A percentile compares a stretch with the other conserved stretches of the same genome.
phyloP scores from a whole-genome alignment of 169 alveolate species.

The Miamiensis avidus region DNA sequence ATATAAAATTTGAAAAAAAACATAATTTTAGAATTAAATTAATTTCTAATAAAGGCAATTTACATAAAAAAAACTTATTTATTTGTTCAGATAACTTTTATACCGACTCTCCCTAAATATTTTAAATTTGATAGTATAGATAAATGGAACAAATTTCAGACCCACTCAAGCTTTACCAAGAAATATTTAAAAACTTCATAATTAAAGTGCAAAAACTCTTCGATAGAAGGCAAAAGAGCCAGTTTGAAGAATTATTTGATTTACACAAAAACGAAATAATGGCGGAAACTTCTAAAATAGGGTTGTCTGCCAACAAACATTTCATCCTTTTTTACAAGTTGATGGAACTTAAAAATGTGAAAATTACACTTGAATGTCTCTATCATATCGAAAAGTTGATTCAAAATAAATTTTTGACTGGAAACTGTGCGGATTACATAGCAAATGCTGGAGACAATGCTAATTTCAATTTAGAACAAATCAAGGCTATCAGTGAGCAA shows the following conservation, averaged over 20 bases:
- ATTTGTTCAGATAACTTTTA: no score
- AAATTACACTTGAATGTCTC: background rate
- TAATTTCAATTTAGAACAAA: background rate
- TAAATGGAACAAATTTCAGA: background rate
- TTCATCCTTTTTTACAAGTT: background rate
- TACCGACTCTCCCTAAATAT: no score
- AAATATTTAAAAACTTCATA: no score
- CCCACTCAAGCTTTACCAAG: background rate
- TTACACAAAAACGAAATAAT: background rate
- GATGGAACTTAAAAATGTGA: no score
- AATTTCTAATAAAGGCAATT: no score
- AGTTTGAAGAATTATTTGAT: background rate
- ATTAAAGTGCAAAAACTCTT: no score
- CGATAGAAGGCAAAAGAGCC: background rate
- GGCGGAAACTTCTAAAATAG: background rate
- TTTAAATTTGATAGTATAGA: no score
- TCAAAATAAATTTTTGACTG: slow-evolving; percentile 55
- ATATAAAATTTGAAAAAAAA: no score
- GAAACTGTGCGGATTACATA: slow-evolving; percentile 60
- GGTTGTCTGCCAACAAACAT: background rate
- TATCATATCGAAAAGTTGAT: slow-evolving; percentile 37
- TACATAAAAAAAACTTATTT: no score
- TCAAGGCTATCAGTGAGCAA: slow-evolving; percentile 22
- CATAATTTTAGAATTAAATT: no score
- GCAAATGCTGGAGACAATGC: slow-evolving; percentile 44